phyloP scores from a whole-genome alignment of 2,329 filamentous ascomycete genomes.

The Botryotinia narcissicola region DNA sequence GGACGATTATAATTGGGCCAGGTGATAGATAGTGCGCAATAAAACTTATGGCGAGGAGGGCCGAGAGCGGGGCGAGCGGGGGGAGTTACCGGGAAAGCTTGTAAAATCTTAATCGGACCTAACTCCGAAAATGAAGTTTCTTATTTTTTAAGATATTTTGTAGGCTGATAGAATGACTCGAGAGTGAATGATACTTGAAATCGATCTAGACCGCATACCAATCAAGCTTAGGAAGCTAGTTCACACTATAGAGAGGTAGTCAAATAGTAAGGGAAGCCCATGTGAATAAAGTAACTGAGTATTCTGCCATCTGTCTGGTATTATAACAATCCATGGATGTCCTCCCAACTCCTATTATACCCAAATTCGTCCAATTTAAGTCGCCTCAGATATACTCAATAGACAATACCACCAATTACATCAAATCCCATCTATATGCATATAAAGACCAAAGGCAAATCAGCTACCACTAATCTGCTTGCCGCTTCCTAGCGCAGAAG shows the following conservation, averaged over 20 bases:
- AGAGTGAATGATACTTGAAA: neutral
- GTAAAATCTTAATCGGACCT: neutral
- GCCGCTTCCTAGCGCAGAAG: conserved; percentile 32
- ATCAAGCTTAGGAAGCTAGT: neutral
- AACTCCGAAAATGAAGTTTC: neutral
- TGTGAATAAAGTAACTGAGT: neutral
- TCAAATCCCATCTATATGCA: neutral
- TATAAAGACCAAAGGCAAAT: neutral
- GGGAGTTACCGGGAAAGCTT: neutral
- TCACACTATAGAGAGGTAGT: neutral
- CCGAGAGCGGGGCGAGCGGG: neutral
- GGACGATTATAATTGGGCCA: neutral
- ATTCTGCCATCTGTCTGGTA: neutral
- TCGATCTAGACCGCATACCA: neutral
- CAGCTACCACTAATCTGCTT: conserved; percentile 21
- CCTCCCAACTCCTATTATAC: neutral
- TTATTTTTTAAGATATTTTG: neutral
- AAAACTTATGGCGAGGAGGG: neutral
- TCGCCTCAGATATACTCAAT: neutral
- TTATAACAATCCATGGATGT: neutral
- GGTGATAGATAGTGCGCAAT: neutral
- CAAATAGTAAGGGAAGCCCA: neutral
- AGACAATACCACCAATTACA: neutral
- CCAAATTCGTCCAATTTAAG: neutral
- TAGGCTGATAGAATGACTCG: neutral